Base-by-base conservation (phyloP, 345 rosid genomes). In the Erodium maritimum region DNA sequence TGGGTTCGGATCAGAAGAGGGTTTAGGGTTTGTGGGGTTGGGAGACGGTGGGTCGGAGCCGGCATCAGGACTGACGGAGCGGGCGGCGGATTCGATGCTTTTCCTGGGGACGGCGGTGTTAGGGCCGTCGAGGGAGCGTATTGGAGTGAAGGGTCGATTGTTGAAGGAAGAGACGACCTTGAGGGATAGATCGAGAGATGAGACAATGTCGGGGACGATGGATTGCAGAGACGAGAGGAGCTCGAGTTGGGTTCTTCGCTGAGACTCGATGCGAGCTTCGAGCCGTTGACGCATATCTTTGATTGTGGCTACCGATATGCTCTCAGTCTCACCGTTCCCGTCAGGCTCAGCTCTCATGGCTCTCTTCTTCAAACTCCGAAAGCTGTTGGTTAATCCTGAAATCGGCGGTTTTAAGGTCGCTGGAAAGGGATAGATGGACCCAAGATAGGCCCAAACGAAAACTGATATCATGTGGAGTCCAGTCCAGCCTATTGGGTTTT, bases 131-230 rank as follows among this genome's bases (percentile, higher is more conserved):
- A 89, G 85, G 1, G 85, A 75, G 0, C 87, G 94, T 2, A 86
- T 85, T 19, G 97, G 79, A 19, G 68, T 59, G 67, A 83, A 89
- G 23, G 87, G 77, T 19, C 86, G 94, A 22, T 67, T 67, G 48
- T 75, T 79, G 80, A 93, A 85, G 24, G 93, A 69, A 55, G 97
- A 87, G 62, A 87, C 75, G 50, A 93, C 61, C 22, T 63, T 73
- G 59, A 87, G 90, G 3, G 96, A 83, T 65, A 87, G 80, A 65
- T 93, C 97, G 62, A 89, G 75, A 18, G 89, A 77, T 22, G 95
- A 76, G 55, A 88, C 81, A 50, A 90, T 70, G 56, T 83, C 57
- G 13, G 99, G 91, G 61, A 83, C 77, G 56, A 73, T 19, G 61
- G 78, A 29, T 65, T 80, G 95, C 45, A 87, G 88, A 1, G 99